Conservation (phyloP, 177 flowering plant species). For the Vitis hybrid region DNA sequence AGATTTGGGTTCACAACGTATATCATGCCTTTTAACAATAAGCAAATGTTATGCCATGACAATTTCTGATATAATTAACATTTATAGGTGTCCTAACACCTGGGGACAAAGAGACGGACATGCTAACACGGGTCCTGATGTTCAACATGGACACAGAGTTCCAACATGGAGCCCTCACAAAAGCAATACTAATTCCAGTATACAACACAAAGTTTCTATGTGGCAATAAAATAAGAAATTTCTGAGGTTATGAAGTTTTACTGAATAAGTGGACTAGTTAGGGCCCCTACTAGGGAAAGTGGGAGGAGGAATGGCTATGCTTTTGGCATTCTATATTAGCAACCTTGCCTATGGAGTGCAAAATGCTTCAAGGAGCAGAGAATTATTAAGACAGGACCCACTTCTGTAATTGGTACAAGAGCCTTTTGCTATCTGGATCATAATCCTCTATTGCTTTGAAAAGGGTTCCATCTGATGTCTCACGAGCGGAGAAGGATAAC, state of each 20-base stretch:
- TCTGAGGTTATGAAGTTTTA: neutral
- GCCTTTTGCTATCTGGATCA: conserved; percentile 91
- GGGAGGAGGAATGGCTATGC: neutral
- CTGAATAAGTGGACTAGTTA: neutral
- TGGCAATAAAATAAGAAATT: too few relatives aligned
- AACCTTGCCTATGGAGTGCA: neutral
- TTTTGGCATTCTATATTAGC: too few relatives aligned
- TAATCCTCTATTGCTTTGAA: conserved; percentile 93
- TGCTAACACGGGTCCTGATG: neutral
- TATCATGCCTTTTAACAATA: neutral
- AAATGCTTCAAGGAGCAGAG: neutral
- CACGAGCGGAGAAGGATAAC: conserved; percentile 93
- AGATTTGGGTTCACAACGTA: too few relatives aligned
- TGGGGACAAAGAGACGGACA: neutral
- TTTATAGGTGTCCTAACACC: neutral
- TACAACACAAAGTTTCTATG: neutral
- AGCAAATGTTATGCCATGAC: neutral
- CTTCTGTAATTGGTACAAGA: conserved; percentile 74
- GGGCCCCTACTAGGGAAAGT: neutral
- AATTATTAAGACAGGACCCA: conserved; percentile 32
- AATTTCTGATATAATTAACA: neutral
- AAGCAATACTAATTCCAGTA: neutral
- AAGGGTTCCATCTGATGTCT: conserved; percentile 89
- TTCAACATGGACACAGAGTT: neutral
- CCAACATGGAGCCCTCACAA: neutral